phyloP scores from a whole-genome alignment of 2,329 filamentous ascomycete genomes.

The Aspergillus vadensis region DNA sequence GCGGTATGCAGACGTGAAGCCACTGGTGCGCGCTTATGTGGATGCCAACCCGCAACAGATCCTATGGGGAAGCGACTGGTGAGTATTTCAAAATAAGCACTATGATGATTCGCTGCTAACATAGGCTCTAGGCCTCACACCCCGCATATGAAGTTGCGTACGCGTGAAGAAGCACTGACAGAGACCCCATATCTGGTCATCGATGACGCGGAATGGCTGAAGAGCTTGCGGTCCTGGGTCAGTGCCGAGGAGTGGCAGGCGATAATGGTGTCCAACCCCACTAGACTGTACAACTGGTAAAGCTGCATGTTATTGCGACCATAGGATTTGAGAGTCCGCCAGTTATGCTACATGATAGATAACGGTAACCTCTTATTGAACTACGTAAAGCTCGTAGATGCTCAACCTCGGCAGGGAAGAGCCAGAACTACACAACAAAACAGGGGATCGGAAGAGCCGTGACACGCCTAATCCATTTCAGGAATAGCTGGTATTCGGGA shows the following conservation, averaged over 20 bases:
- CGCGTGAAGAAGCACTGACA: conserved; percentile 34
- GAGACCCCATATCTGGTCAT: conserved; percentile 33
- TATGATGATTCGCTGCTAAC: no score
- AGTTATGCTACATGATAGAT: no score
- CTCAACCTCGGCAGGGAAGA: no score
- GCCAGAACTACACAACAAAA: no score
- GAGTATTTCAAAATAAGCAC: neutral
- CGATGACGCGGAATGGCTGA: conserved; percentile 32
- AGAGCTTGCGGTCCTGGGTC: conserved; percentile 28
- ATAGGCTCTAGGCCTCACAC: conserved; percentile 37
- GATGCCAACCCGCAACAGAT: conserved; percentile 36
- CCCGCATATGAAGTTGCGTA: conserved; percentile 41
- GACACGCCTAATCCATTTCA: neutral
- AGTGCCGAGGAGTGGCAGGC: conserved; percentile 26
- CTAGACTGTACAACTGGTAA: conserved; percentile 18
- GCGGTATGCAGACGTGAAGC: conserved; percentile 34
- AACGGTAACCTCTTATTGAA: no score
- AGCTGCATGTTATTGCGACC: neutral
- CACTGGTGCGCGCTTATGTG: conserved; percentile 34
- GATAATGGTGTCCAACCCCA: conserved; percentile 28
- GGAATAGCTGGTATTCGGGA: neutral
- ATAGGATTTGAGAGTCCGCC: neutral
- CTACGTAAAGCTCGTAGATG: no score
- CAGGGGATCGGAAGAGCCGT: neutral
- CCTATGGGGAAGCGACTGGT: conserved; percentile 45